Conservation (phyloP, 225 moss, liverwort and hornwort genomes). For the Ulota crispa region DNA sequence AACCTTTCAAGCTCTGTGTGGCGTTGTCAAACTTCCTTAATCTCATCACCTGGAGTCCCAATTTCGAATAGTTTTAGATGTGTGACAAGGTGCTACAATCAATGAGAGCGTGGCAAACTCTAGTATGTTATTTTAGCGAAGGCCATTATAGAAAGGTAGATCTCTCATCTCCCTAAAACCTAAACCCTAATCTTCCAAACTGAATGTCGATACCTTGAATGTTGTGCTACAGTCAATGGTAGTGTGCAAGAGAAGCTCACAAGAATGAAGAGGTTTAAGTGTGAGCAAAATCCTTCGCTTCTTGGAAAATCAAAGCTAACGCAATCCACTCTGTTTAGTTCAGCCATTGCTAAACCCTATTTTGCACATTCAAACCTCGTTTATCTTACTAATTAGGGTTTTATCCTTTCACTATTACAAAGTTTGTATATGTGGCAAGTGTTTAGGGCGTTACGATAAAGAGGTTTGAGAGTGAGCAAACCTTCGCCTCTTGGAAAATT, state of each 20-base stretch:
- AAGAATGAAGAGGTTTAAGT: not conserved
- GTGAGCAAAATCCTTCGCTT: not conserved
- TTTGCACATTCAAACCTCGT: not conserved
- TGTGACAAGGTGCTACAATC: no score
- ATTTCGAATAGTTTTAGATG: no score
- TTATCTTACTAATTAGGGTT: not conserved
- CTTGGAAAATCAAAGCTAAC: not conserved
- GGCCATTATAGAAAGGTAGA: no score
- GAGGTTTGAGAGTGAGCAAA: not conserved
- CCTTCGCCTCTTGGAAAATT: not conserved
- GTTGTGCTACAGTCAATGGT: not conserved
- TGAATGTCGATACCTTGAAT: not conserved
- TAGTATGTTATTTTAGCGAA: no score
- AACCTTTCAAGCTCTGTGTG: not conserved
- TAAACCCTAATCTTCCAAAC: slow-evolving; percentile 2
- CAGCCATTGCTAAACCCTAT: not conserved
- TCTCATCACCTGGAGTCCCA: no score
- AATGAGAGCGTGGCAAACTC: no score
- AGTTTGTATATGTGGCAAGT: not conserved
- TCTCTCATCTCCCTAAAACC: no score
- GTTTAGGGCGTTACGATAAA: not conserved
- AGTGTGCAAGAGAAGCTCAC: not conserved
- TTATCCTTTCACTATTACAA: not conserved
- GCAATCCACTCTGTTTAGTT: not conserved
- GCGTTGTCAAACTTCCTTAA: no score